A percentile compares a stretch with the other conserved stretches of the same genome.
Evolutionary conservation across 495 filamentous ascomycete genomes (phyloP).

Genomic region (Daldinia bambusicola): DNA sequence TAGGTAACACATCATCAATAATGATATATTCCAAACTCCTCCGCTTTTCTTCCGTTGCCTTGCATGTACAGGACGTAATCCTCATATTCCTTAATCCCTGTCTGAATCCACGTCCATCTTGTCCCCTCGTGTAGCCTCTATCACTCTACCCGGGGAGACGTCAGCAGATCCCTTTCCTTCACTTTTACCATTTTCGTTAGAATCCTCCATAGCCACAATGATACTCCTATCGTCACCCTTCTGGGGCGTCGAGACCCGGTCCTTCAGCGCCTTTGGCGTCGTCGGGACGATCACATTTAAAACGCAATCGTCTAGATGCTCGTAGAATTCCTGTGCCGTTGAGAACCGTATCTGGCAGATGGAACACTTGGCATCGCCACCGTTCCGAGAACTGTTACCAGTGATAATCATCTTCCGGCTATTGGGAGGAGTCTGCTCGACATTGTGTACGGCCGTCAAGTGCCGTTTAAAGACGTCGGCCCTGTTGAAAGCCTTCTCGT

Average conservation of each 20-base stretch:
- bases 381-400: conserved; percentile 62
- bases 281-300: conserved; percentile 93
- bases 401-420: conserved; percentile 86
- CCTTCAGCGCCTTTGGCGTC: conserved; percentile 70
- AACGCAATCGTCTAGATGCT: conserved; percentile 98
- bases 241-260: conserved; percentile 65
- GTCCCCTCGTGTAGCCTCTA: conserved; percentile 29
- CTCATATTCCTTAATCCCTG: conserved; percentile 30
- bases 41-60: conserved; percentile 21
- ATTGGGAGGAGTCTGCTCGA: conserved; percentile 97
- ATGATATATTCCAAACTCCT: conserved; percentile 29
- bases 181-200: conserved; percentile 63
- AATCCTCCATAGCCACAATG: conserved; percentile 68
- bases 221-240: conserved; percentile 56
- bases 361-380: conserved; percentile 90
- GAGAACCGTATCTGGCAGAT: conserved; percentile 90
- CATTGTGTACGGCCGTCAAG: conserved; percentile 90
- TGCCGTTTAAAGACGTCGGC: conserved; percentile 99
- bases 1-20: background rate
- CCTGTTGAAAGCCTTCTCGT: conserved; percentile 98
- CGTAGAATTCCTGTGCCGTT: conserved; percentile 97
- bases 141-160: conserved; percentile 8
- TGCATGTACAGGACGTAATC: conserved; percentile 27
- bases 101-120: conserved; percentile 46
- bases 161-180: conserved; percentile 33